Conservation (phyloP, 2,329 filamentous ascomycete species). For the Sporothrix protearum region DNA sequence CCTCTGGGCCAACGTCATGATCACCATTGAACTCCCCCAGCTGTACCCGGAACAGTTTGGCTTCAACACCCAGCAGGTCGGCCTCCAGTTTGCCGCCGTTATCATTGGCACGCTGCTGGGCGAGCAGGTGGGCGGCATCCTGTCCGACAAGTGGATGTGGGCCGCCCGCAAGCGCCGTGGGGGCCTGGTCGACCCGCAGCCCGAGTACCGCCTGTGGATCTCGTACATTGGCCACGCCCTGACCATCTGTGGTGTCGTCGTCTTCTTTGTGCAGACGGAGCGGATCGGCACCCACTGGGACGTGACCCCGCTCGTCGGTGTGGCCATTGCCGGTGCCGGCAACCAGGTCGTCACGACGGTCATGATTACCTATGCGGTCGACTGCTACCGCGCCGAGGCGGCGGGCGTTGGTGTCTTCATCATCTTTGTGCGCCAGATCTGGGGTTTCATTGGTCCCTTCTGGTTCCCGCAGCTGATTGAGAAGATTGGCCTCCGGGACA, state of each 20-base stretch:
- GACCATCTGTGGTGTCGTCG: slow-evolving; percentile 49
- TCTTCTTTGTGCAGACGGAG: slow-evolving; percentile 48
- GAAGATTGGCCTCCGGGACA: slow-evolving; percentile 13
- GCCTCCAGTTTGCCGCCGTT: slow-evolving; percentile 55
- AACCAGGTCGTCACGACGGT: slow-evolving; percentile 61
- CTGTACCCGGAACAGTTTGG: slow-evolving; percentile 54
- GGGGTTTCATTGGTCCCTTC: slow-evolving; percentile 48
- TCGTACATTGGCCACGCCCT: slow-evolving; percentile 51
- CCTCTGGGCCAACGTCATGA: slow-evolving; percentile 50
- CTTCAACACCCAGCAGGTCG: slow-evolving; percentile 55
- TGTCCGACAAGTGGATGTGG: slow-evolving; percentile 53
- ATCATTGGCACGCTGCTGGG: slow-evolving; percentile 57
- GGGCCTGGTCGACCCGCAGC: slow-evolving; percentile 33
- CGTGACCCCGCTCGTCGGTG: slow-evolving; percentile 54
- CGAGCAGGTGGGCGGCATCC: slow-evolving; percentile 54
- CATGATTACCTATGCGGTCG: slow-evolving; percentile 57
- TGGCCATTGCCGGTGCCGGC: slow-evolving; percentile 49
- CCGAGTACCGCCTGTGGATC: slow-evolving; percentile 57
- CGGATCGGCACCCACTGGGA: slow-evolving; percentile 42
- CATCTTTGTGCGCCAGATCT: slow-evolving; percentile 53
- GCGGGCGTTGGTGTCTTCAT: slow-evolving; percentile 57
- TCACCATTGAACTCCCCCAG: slow-evolving; percentile 58
- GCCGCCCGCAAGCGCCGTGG: slow-evolving; percentile 35
- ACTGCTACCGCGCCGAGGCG: slow-evolving; percentile 52
- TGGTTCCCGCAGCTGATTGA: slow-evolving; percentile 29